Evolutionary conservation across 768 basidiomycete species (phyloP), one percentile per base, ranked within the genome.

Genomic region (Suillus lakei): DNA sequence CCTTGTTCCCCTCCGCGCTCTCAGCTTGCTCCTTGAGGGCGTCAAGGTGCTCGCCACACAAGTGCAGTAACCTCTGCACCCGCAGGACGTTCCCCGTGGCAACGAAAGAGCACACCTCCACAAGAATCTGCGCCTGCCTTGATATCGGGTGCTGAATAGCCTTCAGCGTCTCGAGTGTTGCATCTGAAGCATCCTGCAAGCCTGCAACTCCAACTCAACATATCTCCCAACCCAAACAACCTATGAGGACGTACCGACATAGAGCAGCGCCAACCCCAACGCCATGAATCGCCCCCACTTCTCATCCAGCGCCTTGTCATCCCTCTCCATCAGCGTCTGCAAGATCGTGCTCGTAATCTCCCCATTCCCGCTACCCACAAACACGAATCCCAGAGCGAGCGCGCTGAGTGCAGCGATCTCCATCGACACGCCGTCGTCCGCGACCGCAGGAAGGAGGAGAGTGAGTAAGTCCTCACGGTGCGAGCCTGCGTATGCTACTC

Each of bases 21-120:
- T 68, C 67, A 30, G 79, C 72, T 72, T 76, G 77, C 69, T 72
- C 80, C 64, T 76, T 77, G 68, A 74, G 73, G 60, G 71, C 75
- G 68, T 89, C 89, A 67, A 96, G 83, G 73, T 98, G 96, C 73
- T 98, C 96, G 62, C 93, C 93, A 72, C 97, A 99, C 67, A 95
- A 86, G 67, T 97, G 95, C 9, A 99, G 85, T 87, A 99, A 91
- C 38, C 84, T 81, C 75, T 99, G 98, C n/a, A 99, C 85, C 76
- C 93, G 93, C 53, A 99, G 81, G 1, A 99, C 98, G 73, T 98
- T 96, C 39, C 96, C 95, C 0, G 95, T 96, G 26, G 96, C 97
- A 2, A 96, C 96, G 74, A 91, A 99, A 2, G 96, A 90, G 72
- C 96, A 98, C 43, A 93, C 91, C 70, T 98, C 94, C 15, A 98